A percentile compares a stretch with the other conserved stretches of the same genome.
Conservation (phyloP, 192 early-diverging fungal species). For the Rhizophagus clarus region DNA sequence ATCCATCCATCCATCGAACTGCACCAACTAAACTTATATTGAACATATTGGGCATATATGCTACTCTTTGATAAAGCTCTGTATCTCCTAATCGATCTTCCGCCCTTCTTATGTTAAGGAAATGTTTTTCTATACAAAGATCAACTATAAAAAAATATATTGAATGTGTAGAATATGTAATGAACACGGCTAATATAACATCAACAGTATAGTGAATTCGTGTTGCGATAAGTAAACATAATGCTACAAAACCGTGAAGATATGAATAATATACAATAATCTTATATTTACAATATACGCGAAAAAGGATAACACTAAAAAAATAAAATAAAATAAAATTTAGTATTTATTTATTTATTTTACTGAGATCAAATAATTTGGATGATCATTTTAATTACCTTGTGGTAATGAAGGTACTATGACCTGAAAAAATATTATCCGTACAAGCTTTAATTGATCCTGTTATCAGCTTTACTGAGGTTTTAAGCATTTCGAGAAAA, state of each 20-base stretch:
- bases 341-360: no score
- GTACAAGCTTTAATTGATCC: slow-evolving; percentile 45
- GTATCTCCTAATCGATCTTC: slow-evolving; percentile 38
- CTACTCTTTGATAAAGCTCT: slow-evolving; percentile 42
- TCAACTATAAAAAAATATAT: slow-evolving; percentile 56
- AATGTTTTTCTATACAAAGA: slow-evolving; percentile 46
- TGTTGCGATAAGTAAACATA: slow-evolving; percentile 42
- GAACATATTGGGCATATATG: slow-evolving; percentile 45
- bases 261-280: slow-evolving; percentile 40
- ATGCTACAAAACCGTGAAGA: slow-evolving; percentile 38
- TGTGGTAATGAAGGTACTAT: slow-evolving; percentile 41
- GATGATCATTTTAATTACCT: slow-evolving; percentile 6
- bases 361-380: no score
- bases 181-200: slow-evolving; percentile 47
- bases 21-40: slow-evolving; percentile 42
- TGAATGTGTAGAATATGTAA: slow-evolving; percentile 58
- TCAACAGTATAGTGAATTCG: slow-evolving; percentile 48
- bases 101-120: slow-evolving; percentile 27
- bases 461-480: slow-evolving; percentile 39
- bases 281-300: slow-evolving; percentile 41
- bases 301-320: slow-evolving; percentile 42
- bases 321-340: neutral
- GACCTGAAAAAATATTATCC: slow-evolving; percentile 48
- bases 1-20: slow-evolving; percentile 46
- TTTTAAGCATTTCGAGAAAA: slow-evolving; percentile 39